Percentiles rank a stretch among this genome's conserved stretches.
Evolutionary conservation across 2,329 filamentous ascomycete species (phyloP).

Genomic region (Epichloe coenophiala): DNA sequence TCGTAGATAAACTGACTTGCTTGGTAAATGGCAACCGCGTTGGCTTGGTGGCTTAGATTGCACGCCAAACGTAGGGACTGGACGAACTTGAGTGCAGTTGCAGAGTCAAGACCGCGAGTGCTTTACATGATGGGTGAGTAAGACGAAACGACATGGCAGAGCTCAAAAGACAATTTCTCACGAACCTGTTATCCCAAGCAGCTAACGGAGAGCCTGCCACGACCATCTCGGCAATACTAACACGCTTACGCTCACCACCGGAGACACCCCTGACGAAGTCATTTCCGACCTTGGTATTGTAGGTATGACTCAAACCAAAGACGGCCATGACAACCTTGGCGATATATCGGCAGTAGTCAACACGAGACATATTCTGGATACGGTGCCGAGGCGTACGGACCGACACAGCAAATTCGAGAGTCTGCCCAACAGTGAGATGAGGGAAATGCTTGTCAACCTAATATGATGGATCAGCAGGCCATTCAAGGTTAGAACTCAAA

Average conservation of each 20-base stretch:
- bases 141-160: background rate
- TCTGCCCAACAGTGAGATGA: conserved; percentile 63
- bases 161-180: background rate
- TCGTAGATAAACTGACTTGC: conserved; percentile 58
- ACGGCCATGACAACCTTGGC: conserved; percentile 55
- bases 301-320: conserved; percentile 59
- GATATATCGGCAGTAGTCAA: conserved; percentile 47
- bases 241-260: conserved; percentile 63
- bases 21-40: conserved; percentile 59
- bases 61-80: conserved; percentile 51
- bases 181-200: conserved; percentile 54
- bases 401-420: conserved; percentile 57
- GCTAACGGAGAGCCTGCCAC: conserved; percentile 44
- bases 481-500: background rate
- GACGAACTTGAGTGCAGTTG: conserved; percentile 61
- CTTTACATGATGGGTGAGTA: conserved; percentile 11
- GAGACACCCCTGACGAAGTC: conserved; percentile 60
- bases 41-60: conserved; percentile 48
- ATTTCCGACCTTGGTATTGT: conserved; percentile 62
- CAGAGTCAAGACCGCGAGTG: conserved; percentile 60
- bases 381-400: conserved; percentile 54
- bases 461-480: background rate
- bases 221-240: conserved; percentile 68
- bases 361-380: conserved; percentile 46
- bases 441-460: conserved; percentile 60